Percentiles rank a stretch among this genome's conserved stretches.
phyloP scores from a whole-genome alignment of 2,329 filamentous ascomycete genomes.

The Sporothrix inflata region DNA sequence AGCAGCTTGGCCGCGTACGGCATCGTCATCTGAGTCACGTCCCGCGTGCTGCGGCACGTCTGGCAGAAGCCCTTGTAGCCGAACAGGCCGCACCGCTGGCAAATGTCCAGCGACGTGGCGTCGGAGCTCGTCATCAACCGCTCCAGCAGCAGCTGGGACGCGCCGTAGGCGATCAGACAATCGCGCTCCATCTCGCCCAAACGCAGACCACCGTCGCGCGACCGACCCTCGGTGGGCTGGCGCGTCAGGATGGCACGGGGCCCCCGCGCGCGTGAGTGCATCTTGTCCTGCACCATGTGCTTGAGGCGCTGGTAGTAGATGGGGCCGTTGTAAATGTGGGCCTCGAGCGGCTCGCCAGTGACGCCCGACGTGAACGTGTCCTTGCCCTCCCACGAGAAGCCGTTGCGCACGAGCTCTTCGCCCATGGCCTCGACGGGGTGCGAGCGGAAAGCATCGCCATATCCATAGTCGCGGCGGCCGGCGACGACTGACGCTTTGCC shows the following conservation, averaged over 20 bases:
- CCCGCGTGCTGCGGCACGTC: conserved; percentile 81
- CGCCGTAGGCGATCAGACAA: conserved; percentile 95
- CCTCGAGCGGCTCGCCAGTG: conserved; percentile 89
- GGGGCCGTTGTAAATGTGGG: conserved; percentile 97
- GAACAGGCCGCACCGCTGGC: conserved; percentile 91
- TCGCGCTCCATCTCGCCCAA: conserved; percentile 99
- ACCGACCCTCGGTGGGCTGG: conserved; percentile 94
- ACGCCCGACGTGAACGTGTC: conserved; percentile 95
- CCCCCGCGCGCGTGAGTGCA: conserved; percentile 92
- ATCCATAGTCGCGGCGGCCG: conserved; percentile 85
- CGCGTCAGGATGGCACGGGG: conserved; percentile 90
- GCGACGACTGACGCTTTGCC: conserved; percentile 90
- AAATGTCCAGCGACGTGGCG: conserved; percentile 88
- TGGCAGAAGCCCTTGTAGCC: conserved; percentile 95
- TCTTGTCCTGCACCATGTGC: conserved; percentile 99
- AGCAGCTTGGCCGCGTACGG: conserved; percentile 96
- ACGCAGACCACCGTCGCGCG: conserved; percentile 86
- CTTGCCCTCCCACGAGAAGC: conserved; percentile 96
- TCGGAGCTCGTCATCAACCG: conserved; percentile 94
- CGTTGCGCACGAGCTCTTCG: conserved; percentile 78
- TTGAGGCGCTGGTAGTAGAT: conserved; percentile 99
- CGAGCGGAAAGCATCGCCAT: conserved; percentile 78
- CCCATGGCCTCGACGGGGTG: conserved; percentile 88
- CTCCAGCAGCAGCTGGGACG: conserved; percentile 87
- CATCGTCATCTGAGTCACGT: conserved; percentile 91